Percentiles rank a stretch among this genome's conserved stretches.
phyloP scores from a whole-genome alignment of 192 early-diverging fungal genomes.

The Umbelopsis sp. region DNA sequence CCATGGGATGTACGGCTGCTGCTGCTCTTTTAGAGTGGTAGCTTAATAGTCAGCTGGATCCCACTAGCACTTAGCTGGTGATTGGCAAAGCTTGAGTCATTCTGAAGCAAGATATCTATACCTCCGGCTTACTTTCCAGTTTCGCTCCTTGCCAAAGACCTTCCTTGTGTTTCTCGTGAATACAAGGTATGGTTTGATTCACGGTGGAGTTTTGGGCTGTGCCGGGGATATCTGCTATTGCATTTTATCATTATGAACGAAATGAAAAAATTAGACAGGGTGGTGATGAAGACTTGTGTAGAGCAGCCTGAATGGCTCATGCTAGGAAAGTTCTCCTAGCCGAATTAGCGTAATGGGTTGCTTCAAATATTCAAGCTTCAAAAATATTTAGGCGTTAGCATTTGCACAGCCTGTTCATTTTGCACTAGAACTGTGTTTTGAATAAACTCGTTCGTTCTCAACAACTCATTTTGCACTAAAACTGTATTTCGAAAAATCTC shows the following conservation, averaged over 20 bases:
- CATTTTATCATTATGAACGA: neutral
- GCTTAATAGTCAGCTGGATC: conserved; percentile 10
- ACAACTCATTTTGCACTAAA: too few relatives aligned
- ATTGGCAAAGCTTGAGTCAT: conserved; percentile 22
- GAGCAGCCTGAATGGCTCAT: too few relatives aligned
- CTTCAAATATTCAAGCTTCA: too few relatives aligned
- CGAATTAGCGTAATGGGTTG: too few relatives aligned
- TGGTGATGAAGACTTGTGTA: neutral
- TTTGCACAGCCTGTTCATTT: too few relatives aligned
- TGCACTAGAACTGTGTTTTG: too few relatives aligned
- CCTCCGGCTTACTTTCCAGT: conserved; percentile 21
- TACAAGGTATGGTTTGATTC: neutral
- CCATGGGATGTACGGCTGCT: conserved; percentile 16
- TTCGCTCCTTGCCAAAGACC: conserved; percentile 9
- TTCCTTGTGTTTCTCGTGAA: neutral
- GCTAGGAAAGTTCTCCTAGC: too few relatives aligned
- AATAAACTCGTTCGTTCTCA: too few relatives aligned
- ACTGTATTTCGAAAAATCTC: too few relatives aligned
- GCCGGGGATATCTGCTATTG: conserved; percentile 1
- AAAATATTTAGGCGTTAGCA: too few relatives aligned
- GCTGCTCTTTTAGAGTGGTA: neutral
- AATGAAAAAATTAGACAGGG: neutral
- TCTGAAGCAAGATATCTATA: conserved; percentile 24
- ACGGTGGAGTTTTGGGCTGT: conserved; percentile 21
- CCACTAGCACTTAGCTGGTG: conserved; percentile 16